A percentile compares a stretch with the other conserved stretches of the same genome.
phyloP scores from a whole-genome alignment of 495 filamentous ascomycete genomes.

The Friedmanniomyces simplex region DNA sequence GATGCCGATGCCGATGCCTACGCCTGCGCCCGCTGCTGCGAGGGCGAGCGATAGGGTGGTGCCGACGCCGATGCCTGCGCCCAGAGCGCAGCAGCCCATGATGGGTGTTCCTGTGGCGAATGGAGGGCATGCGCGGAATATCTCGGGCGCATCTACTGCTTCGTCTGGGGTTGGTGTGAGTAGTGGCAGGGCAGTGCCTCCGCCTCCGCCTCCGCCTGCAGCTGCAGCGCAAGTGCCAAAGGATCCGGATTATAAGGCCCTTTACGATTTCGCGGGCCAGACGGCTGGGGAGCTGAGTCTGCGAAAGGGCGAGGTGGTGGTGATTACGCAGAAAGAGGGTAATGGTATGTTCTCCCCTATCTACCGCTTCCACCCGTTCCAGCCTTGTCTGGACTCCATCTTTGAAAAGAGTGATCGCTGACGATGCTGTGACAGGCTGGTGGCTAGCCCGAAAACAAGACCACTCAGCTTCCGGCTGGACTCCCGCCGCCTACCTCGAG shows the following conservation, averaged over 20 bases:
- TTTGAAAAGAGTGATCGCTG: background rate
- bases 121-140: conserved; percentile 42
- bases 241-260: conserved; percentile 68
- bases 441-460: conserved; percentile 72
- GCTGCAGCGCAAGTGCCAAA: conserved; percentile 54
- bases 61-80: conserved; percentile 30
- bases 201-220: conserved; percentile 62
- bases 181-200: conserved; percentile 30
- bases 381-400: no score
- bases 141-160: conserved; percentile 34
- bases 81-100: conserved; percentile 25
- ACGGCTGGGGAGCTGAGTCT: conserved; percentile 71
- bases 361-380: no score
- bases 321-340: conserved; percentile 76
- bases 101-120: conserved; percentile 40
- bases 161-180: conserved; percentile 32
- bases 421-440: conserved; percentile 55
- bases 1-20: conserved; percentile 26
- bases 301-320: conserved; percentile 63
- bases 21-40: background rate
- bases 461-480: conserved; percentile 68
- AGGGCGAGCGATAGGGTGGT: conserved; percentile 1
- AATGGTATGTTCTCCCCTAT: conserved; percentile 57
- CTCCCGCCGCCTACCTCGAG: conserved; percentile 84
- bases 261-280: conserved; percentile 81